These are phyloP conservation scores for Aureobasidium sp. DNA, from an alignment of 2,329 filamentous ascomycete species.

Conservation along the genomic window DNA sequence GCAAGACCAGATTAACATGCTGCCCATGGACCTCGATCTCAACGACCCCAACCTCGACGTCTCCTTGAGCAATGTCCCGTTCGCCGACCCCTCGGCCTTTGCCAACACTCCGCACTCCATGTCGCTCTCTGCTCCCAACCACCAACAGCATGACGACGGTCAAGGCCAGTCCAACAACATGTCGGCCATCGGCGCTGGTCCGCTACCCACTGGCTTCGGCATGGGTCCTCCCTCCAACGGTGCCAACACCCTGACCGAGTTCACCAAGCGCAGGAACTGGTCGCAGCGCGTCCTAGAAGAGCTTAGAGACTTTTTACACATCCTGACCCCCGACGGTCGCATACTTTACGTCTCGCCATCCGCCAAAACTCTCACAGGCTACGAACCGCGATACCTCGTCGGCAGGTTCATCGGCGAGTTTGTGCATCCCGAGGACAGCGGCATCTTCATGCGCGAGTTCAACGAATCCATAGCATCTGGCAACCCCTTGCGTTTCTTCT, in stretches of 20 bases:
- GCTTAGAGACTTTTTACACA: conserved; percentile 79
- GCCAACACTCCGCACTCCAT: conserved; percentile 22
- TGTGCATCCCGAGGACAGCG: conserved; percentile 78
- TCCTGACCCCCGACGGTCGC: conserved; percentile 75
- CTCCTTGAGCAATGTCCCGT: conserved; percentile 21
- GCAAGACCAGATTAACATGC: conserved; percentile 36
- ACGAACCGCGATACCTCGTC: conserved; percentile 61
- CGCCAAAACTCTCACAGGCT: conserved; percentile 67
- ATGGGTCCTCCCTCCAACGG: conserved; percentile 36
- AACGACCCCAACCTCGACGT: conserved; percentile 29
- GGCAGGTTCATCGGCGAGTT: conserved; percentile 73
- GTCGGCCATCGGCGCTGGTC: conserved; percentile 46
- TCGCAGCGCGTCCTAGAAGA: conserved; percentile 83
- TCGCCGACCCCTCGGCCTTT: conserved; percentile 25
- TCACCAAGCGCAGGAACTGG: conserved; percentile 68
- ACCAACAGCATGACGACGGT: conserved; percentile 8
- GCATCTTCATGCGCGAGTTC: conserved; percentile 78
- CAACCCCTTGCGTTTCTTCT: conserved; percentile 76
- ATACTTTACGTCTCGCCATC: conserved; percentile 84
- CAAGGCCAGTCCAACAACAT: conserved; percentile 27
- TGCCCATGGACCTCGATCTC: conserved; percentile 39
- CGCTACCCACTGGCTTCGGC: conserved; percentile 50
- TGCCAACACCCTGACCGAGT: conserved; percentile 55
- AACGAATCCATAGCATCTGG: conserved; percentile 80
- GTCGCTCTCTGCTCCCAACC: conserved; percentile 19